phyloP scores from a whole-genome alignment of 768 basidiomycete species.

The Amanita subjunquillea region DNA sequence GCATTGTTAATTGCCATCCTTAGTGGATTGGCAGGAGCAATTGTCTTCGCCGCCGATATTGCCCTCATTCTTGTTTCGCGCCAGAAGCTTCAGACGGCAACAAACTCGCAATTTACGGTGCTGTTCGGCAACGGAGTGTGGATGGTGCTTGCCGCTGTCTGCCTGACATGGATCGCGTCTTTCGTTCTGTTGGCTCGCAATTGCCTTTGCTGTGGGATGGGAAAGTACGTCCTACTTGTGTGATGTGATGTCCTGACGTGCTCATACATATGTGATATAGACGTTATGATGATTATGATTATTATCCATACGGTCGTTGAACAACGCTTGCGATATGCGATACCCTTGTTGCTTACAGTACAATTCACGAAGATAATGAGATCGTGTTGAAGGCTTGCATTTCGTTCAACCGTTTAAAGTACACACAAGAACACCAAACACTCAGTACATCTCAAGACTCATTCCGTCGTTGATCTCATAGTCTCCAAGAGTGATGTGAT shows the following conservation, averaged over 20 bases:
- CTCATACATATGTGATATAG: neutral
- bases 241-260: neutral
- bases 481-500: constrained; percentile 87
- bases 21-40: constrained; percentile 40
- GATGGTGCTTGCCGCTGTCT: constrained; percentile 52
- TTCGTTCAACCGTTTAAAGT: neutral
- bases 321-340: neutral
- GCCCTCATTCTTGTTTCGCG: constrained; percentile 46
- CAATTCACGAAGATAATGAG: neutral
- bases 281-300: neutral
- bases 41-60: constrained; percentile 54
- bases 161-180: constrained; percentile 51
- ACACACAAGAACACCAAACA: neutral
- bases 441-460: constrained; percentile 87
- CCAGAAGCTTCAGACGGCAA: constrained; percentile 27
- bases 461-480: constrained; percentile 92
- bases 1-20: constrained; percentile 49
- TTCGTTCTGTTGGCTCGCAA: constrained; percentile 51
- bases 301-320: neutral
- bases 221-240: constrained; percentile 20
- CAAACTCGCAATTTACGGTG: constrained; percentile 32
- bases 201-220: constrained; percentile 62
- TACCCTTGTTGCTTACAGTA: neutral
- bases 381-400: neutral
- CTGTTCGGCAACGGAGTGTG: constrained; percentile 61